Evolutionary conservation across 352 stramenopile species (phyloP).

Genomic region (Phytophthora agathidicida): DNA sequence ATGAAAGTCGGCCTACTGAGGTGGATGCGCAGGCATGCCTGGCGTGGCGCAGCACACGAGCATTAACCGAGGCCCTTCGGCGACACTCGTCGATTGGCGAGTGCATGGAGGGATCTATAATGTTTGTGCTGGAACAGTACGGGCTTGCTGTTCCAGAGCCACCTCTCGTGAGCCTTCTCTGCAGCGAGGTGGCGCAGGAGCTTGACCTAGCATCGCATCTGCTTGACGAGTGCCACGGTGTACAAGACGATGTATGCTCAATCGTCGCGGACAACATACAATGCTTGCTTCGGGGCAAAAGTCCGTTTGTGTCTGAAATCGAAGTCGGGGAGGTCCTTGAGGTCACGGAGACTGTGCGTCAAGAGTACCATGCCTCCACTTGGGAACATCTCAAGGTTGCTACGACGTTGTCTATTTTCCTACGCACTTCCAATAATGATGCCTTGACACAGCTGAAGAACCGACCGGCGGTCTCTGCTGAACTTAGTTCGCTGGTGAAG

Average conservation of each 20-base stretch:
- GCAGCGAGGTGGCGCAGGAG: conserved; percentile 28
- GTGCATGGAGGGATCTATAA: conserved; percentile 34
- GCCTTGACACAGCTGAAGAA: neutral
- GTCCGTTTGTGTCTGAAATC: conserved; percentile 54
- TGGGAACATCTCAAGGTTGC: conserved; percentile 42
- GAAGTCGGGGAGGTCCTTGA: conserved; percentile 44
- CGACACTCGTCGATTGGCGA: conserved; percentile 18
- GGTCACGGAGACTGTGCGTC: conserved; percentile 30
- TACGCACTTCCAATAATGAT: conserved; percentile 1
- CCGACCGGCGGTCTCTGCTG: conserved; percentile 16
- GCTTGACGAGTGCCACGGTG: conserved; percentile 22
- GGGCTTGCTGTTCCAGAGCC: conserved; percentile 22
- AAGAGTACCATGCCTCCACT: conserved; percentile 26
- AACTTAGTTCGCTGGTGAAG: conserved; percentile 51
- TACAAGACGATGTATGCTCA: conserved; percentile 25
- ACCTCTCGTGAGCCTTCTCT: conserved; percentile 27
- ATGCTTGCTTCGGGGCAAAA: conserved; percentile 23
- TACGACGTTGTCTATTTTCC: conserved; percentile 26
- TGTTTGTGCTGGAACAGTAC: conserved; percentile 38
- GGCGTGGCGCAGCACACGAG: conserved; percentile 21
- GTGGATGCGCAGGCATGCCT: conserved; percentile 22
- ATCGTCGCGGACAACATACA: conserved; percentile 20
- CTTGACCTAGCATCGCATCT: conserved; percentile 27
- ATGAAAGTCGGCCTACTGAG: conserved; percentile 20
- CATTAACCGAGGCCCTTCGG: conserved; percentile 18